phyloP scores from a whole-genome alignment of 768 basidiomycete species.

The Candolleomyces aberdarensis region DNA sequence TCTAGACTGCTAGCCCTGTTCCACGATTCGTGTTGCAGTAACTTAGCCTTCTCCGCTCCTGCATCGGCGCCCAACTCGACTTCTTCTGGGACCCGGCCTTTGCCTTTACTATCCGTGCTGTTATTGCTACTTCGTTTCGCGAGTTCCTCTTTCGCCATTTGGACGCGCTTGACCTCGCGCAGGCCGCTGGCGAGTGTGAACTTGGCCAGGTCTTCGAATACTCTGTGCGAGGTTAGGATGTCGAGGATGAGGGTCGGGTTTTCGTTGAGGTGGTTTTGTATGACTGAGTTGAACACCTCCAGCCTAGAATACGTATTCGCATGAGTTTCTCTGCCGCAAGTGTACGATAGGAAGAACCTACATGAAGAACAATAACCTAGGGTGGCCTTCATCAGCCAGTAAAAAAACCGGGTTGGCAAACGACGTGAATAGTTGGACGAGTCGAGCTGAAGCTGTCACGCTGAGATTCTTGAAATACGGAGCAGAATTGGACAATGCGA shows the following conservation, averaged over 20 bases:
- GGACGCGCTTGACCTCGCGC: conserved; percentile 75
- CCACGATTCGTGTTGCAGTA: conserved; percentile 54
- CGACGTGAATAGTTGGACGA: conserved; percentile 87
- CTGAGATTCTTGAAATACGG: conserved; percentile 83
- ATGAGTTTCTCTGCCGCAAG: not conserved
- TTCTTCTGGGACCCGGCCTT: conserved; percentile 28
- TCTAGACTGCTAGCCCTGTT: conserved; percentile 11
- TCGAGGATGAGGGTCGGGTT: conserved; percentile 90
- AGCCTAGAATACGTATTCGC: conserved; percentile 47
- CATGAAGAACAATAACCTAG: conserved; percentile 90
- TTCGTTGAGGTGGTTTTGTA: conserved; percentile 72
- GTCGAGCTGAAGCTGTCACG: conserved; percentile 75
- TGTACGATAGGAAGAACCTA: conserved; percentile 28
- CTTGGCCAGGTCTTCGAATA: conserved; percentile 87
- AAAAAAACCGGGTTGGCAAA: conserved; percentile 90
- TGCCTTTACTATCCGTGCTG: conserved; percentile 31
- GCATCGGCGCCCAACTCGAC: conserved; percentile 32
- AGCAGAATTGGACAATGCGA: conserved; percentile 83
- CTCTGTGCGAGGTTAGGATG: conserved; percentile 77
- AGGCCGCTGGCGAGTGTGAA: conserved; percentile 88
- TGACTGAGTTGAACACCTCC: conserved; percentile 86
- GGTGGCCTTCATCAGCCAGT: conserved; percentile 92
- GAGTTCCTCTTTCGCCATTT: conserved; percentile 71
- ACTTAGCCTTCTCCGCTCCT: conserved; percentile 62
- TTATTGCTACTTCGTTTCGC: conserved; percentile 32